Conservation (phyloP, 1,284 basidiomycete genomes). For the Ustilago bromivora region DNA sequence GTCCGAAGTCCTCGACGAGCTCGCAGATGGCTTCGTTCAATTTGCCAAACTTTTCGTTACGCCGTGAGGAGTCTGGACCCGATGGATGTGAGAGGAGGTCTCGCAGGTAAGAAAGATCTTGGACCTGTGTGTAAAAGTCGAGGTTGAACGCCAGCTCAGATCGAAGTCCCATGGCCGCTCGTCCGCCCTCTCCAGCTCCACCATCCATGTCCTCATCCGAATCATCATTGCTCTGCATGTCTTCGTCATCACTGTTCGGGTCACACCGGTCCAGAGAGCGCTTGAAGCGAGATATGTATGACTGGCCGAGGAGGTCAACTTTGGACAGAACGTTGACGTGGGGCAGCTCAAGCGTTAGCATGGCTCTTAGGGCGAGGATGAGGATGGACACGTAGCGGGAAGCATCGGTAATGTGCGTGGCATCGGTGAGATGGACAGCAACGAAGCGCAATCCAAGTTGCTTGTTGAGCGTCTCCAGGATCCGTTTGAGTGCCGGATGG, state of each 20-base stretch:
- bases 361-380: constrained; percentile 89
- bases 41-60: constrained; percentile 51
- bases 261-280: constrained; percentile 33
- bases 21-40: constrained; percentile 91
- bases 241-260: constrained; percentile 23
- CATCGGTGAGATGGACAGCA: constrained; percentile 93
- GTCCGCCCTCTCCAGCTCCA: background rate
- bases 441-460: constrained; percentile 82
- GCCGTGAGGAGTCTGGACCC: constrained; percentile 38
- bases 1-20: constrained; percentile 90
- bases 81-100: constrained; percentile 74
- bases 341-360: constrained; percentile 97
- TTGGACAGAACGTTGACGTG: constrained; percentile 98
- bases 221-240: constrained; percentile 5
- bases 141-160: constrained; percentile 83
- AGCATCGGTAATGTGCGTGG: constrained; percentile 95
- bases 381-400: constrained; percentile 94
- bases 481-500: constrained; percentile 75
- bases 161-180: constrained; percentile 24
- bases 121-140: constrained; percentile 97
- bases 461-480: constrained; percentile 82
- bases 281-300: constrained; percentile 30
- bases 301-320: constrained; percentile 80
- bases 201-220: constrained; percentile 12
- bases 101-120: constrained; percentile 90